phyloP scores from a whole-genome alignment of 441 rosid genomes.

The Capsella rubella region DNA sequence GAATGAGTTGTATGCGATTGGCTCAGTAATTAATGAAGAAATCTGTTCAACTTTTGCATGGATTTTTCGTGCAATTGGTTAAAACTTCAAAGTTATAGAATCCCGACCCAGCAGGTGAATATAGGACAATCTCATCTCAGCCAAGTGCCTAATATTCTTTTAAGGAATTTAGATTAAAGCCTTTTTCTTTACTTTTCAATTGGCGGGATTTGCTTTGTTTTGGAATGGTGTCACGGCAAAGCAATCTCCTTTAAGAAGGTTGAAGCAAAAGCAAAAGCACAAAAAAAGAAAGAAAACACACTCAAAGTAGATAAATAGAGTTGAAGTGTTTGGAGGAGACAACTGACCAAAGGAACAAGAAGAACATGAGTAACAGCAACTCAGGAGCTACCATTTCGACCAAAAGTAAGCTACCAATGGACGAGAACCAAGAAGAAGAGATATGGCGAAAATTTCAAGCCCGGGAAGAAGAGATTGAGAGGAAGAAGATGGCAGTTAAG shows the following conservation, averaged over 20 bases:
- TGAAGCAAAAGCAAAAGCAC: slow-evolving; percentile 71
- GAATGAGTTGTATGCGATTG: background rate
- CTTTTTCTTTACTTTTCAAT: slow-evolving; percentile 17
- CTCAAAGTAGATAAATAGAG: slow-evolving; percentile 11
- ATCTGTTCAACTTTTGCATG: background rate
- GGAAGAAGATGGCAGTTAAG: slow-evolving; percentile 69
- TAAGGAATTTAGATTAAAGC: background rate
- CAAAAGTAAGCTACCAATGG: slow-evolving; percentile 53
- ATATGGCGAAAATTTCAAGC: slow-evolving; percentile 59
- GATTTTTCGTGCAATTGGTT: background rate
- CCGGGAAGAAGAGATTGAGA: slow-evolving; percentile 81
- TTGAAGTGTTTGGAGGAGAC: background rate
- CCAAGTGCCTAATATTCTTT: background rate
- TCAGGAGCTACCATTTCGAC: slow-evolving; percentile 36
- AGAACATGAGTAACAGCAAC: slow-evolving; percentile 39
- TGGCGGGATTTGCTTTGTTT: slow-evolving; percentile 40
- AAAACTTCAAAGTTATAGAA: background rate
- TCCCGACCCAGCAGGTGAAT: background rate
- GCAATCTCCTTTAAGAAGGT: slow-evolving; percentile 48
- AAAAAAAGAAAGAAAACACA: background rate
- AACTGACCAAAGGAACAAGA: background rate
- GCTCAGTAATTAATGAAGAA: background rate
- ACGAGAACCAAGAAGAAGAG: slow-evolving; percentile 65
- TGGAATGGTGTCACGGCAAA: slow-evolving; percentile 58
- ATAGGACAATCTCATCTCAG: background rate